These are phyloP conservation scores for Aspergillus persii DNA, from an alignment of 2,329 filamentous ascomycete species.

Conservation along the genomic window DNA sequence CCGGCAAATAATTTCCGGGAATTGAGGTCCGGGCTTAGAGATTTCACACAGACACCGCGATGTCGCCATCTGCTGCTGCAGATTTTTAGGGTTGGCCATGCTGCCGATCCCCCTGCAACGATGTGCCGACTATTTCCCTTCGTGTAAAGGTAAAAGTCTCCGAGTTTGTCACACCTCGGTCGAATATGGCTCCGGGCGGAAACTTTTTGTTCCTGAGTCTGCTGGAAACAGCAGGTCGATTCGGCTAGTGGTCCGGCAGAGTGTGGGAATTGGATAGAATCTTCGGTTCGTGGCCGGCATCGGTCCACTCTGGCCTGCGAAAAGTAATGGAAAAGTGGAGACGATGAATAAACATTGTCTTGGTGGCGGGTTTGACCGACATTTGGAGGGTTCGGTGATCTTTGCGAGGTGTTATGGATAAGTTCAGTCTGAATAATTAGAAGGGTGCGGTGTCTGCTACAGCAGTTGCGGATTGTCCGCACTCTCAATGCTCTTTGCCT, in stretches of 20 bases:
- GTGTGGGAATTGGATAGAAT: neutral
- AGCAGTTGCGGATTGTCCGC: too few species aligned
- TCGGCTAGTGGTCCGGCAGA: neutral
- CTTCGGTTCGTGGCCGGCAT: neutral
- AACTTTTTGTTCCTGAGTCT: neutral
- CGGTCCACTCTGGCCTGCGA: neutral
- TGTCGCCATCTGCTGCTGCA: neutral
- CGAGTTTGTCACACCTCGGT: neutral
- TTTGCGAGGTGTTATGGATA: too few species aligned
- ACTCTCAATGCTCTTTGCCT: too few species aligned
- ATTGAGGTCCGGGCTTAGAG: neutral
- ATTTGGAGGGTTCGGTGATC: neutral
- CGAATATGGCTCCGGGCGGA: neutral
- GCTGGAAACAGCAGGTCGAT: too few species aligned
- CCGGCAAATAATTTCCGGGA: neutral
- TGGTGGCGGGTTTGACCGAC: neutral
- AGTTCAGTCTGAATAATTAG: neutral
- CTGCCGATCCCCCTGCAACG: neutral
- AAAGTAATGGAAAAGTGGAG: neutral
- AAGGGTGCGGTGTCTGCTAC: too few species aligned
- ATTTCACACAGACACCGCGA: neutral
- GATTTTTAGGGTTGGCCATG: neutral
- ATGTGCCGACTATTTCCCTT: neutral
- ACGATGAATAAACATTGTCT: neutral
- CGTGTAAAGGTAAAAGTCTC: neutral